phyloP scores from a whole-genome alignment of 2,329 filamentous ascomycete species.

The Penicillium sp. region DNA sequence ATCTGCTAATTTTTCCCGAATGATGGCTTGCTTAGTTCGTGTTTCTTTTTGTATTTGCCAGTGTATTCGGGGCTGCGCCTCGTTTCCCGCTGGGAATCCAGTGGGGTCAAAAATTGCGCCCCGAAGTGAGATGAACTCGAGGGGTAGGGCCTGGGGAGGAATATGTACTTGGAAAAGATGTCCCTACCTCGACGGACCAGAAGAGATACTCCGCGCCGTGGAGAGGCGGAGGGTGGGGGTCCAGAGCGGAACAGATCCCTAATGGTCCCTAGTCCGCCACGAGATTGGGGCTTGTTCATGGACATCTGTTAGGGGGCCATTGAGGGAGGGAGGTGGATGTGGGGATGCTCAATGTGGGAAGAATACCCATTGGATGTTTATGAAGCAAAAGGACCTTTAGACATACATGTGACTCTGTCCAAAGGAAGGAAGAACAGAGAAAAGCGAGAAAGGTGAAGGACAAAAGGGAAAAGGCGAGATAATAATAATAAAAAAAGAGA shows the following conservation, averaged over 20 bases:
- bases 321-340: constrained; percentile 11
- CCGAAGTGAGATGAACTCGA: constrained; percentile 5
- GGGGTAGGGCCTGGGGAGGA: constrained; percentile 7
- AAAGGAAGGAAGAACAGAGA: constrained; percentile 1
- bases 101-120: constrained; percentile 8
- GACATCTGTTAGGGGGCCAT: constrained; percentile 39
- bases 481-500: not conserved
- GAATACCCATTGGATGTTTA: constrained; percentile 19
- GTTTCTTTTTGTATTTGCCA: not conserved
- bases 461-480: not conserved
- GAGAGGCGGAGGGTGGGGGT: constrained; percentile 27
- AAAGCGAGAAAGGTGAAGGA: not conserved
- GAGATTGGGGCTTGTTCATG: constrained; percentile 34
- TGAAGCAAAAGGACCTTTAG: constrained; percentile 24
- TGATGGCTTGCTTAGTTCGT: constrained; percentile 4
- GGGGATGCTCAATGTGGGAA: not conserved
- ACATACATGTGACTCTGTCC: constrained; percentile 21
- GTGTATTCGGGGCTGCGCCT: constrained; percentile 1
- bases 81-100: constrained; percentile 7
- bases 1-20: not conserved
- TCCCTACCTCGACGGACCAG: constrained; percentile 39
- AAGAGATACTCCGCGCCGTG: constrained; percentile 33
- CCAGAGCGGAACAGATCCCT: constrained; percentile 36
- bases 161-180: constrained; percentile 36
- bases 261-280: constrained; percentile 34